Evolutionary conservation across 768 basidiomycete genomes (phyloP), one percentile per base, ranked within the genome.

Genomic region (Rhizopogon vinicolor): DNA sequence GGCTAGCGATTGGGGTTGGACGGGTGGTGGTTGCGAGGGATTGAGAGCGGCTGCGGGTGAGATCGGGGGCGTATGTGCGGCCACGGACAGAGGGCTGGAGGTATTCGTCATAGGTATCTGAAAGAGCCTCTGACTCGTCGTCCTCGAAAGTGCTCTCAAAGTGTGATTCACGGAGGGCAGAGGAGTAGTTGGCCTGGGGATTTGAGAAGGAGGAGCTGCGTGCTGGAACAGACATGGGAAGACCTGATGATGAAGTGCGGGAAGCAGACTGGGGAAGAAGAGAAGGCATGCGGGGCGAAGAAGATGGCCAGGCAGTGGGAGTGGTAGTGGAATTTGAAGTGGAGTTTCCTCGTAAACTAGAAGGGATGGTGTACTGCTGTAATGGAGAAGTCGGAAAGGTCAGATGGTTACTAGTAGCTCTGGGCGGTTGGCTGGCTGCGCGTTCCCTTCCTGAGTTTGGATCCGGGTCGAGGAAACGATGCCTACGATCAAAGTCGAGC

Each of bases 101-200:
- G 60, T 72, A 82, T 35, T 85, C 81, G 44, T 87, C 85, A 62
- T 84, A 84, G 44, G 78, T 78, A 64, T 88, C 86, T 48, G 79
- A 81, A 22, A 83, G 70, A 5, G 71, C 72, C 52, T 88, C 87
- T 1, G 80, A 82, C 69, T 91, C 89, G 67, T 91, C 89, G 61
- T 91, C 89, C 72, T 91, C 90, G 61, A 87, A 82, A 1, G 88
- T 91, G 22, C 87, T 89, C 5, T 85, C 79, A 68, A 91, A 91
- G 33, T 83, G 73, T 7, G 75, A 71, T 52, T 85, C 86, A 41
- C 86, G 83, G 81, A 89, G 84, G 40, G 80, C 75, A 28, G 85
- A 82, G 19, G 79, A 72, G 65, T 89, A 86, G 45, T 80, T 78
- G 58, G 73, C 65, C 60, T 82, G 82, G 39, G 76, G 71, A 50